Evolutionary conservation across 768 basidiomycete species (phyloP).

Genomic region (Hygrocybe coccinea): DNA sequence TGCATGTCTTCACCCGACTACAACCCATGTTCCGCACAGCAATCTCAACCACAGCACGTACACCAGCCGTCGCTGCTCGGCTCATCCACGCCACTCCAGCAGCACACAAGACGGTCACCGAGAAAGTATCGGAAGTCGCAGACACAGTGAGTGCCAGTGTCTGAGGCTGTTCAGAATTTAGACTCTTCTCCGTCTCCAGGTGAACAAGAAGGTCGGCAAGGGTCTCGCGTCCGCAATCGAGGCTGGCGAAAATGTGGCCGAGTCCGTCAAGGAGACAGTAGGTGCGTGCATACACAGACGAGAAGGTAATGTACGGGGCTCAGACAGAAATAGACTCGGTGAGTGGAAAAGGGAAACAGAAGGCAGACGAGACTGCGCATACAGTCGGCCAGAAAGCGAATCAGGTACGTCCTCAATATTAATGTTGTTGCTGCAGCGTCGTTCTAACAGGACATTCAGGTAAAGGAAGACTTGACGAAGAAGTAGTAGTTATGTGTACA

Average conservation of each 20-base stretch:
- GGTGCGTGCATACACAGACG: slow-evolving; percentile 23
- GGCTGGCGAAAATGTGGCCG: slow-evolving; percentile 39
- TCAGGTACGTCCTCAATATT: slow-evolving; percentile 25
- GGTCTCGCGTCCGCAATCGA: slow-evolving; percentile 45
- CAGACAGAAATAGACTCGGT: slow-evolving; percentile 27
- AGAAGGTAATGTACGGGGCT: neutral
- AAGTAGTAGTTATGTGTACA: neutral
- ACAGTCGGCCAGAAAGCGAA: slow-evolving; percentile 35
- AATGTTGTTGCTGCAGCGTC: neutral
- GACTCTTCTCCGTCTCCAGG: slow-evolving; percentile 22
- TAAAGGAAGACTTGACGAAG: neutral
- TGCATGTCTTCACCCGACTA: neutral
- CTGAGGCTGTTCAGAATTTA: neutral
- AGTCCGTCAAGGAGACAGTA: slow-evolving; percentile 39
- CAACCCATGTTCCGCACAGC: slow-evolving; percentile 5
- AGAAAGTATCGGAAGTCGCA: too few species aligned
- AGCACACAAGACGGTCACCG: slow-evolving; percentile 24
- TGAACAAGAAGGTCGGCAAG: slow-evolving; percentile 43
- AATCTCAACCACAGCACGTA: neutral
- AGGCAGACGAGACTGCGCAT: slow-evolving; percentile 33
- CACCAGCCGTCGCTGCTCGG: slow-evolving; percentile 15
- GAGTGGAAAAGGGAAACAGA: slow-evolving; percentile 30
- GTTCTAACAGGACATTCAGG: too few species aligned
- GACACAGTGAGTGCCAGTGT: neutral
- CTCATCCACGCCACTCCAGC: slow-evolving; percentile 34